phyloP scores from a whole-genome alignment of 345 rosid species.

The Hypericum androsaemum region DNA sequence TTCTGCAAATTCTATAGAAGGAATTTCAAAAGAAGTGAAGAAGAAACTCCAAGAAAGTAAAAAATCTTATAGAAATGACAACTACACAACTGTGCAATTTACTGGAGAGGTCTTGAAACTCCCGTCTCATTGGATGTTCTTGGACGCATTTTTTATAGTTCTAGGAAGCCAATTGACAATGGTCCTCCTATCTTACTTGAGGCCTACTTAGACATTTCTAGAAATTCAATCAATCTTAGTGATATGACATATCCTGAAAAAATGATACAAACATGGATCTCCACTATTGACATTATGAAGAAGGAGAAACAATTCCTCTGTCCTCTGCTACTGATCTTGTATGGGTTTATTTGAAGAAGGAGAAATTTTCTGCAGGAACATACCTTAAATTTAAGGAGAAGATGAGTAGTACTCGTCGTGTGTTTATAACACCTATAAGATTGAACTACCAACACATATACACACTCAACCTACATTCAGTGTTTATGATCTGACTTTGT shows the following conservation, averaged over 20 bases:
- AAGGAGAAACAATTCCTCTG: conserved; percentile 94
- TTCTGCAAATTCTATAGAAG: too few species aligned
- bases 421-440: too few species aligned
- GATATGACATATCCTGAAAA: conserved; percentile 98
- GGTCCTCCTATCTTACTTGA: conserved; percentile 92
- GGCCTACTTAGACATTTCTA: conserved; percentile 91
- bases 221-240: conserved; percentile 95
- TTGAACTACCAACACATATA: too few species aligned
- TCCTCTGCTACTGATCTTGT: conserved; percentile 98
- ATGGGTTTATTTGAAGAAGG: too few species aligned
- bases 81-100: conserved; percentile 84
- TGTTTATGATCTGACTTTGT: too few species aligned
- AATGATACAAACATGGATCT: conserved; percentile 97
- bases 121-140: conserved; percentile 94
- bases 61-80: too few species aligned
- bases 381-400: too few species aligned
- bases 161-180: conserved; percentile 93
- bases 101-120: conserved; percentile 94
- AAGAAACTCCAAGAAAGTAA: too few species aligned
- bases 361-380: too few species aligned
- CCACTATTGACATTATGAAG: conserved; percentile 96
- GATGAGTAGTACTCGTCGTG: too few species aligned
- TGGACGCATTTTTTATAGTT: conserved; percentile 91
- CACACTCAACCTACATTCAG: too few species aligned
- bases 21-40: too few species aligned